Percentiles rank a stretch among this genome's conserved stretches.
phyloP scores from a whole-genome alignment of 441 rosid species.

The Iberis amara region DNA sequence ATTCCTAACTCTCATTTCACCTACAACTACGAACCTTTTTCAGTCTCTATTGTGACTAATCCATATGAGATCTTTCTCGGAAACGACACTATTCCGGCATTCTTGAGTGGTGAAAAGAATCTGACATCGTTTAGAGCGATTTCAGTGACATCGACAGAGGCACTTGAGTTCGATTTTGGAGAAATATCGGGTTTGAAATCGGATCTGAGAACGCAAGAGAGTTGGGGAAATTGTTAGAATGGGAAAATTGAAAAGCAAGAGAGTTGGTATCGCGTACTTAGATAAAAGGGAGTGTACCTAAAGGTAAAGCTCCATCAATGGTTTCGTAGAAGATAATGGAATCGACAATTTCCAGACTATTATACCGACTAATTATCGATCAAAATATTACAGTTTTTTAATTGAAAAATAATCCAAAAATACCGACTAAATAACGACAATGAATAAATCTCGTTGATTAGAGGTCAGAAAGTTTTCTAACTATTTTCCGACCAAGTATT shows the following conservation, averaged over 20 bases:
- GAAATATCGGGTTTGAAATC: conserved; percentile 35
- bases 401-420: no score
- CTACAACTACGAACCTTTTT: conserved; percentile 41
- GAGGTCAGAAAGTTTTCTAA: no score
- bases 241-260: conserved; percentile 42
- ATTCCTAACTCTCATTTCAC: conserved; percentile 52
- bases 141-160: conserved; percentile 23
- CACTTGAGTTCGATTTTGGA: conserved; percentile 40
- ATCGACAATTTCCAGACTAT: no score
- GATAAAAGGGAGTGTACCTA: conserved; percentile 38
- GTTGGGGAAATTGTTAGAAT: conserved; percentile 34
- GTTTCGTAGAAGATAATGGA: conserved; percentile 19
- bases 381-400: no score
- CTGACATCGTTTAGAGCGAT: conserved; percentile 33
- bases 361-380: no score
- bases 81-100: conserved; percentile 41
- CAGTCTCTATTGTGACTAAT: conserved; percentile 23
- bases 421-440: no score
- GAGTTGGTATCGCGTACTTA: conserved; percentile 38
- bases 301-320: conserved; percentile 39
- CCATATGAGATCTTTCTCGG: conserved; percentile 38
- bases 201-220: conserved; percentile 42
- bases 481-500: no score
- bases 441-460: no score
- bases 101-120: conserved; percentile 36